Percentiles rank a stretch among this genome's conserved stretches.
Evolutionary conservation across 805 yeast genomes (phyloP).

Genomic region (Saturnispora hagleri): DNA sequence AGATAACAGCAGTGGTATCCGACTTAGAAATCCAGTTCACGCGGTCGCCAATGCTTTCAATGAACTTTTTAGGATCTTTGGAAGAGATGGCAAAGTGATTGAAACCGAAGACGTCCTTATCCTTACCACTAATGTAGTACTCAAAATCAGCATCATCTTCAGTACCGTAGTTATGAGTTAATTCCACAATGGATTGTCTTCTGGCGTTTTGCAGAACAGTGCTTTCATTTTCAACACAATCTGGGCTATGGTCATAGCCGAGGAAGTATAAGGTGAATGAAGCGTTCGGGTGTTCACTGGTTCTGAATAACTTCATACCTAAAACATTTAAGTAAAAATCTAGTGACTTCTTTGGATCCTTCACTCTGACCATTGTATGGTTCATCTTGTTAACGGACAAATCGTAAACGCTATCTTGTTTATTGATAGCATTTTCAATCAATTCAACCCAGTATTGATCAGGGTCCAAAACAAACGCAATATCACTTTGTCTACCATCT

Average conservation of each 20-base stretch:
- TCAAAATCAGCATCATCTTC: conserved; percentile 65
- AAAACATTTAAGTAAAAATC: conserved; percentile 70
- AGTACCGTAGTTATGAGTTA: conserved; percentile 95
- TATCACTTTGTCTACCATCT: conserved; percentile 88
- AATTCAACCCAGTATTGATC: conserved; percentile 96
- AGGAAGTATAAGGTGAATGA: conserved; percentile 80
- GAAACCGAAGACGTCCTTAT: conserved; percentile 57
- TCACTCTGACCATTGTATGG: conserved; percentile 89
- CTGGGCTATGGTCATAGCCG: conserved; percentile 50
- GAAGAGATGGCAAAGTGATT: conserved; percentile 78
- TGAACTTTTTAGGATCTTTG: conserved; percentile 49
- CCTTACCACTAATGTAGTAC: conserved; percentile 72
- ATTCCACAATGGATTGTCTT: conserved; percentile 69
- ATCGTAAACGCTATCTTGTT: conserved; percentile 33
- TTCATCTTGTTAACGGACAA: conserved; percentile 47
- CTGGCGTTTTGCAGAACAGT: conserved; percentile 26
- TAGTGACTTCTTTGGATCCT: conserved; percentile 69
- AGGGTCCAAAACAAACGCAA: conserved; percentile 93
- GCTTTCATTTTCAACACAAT: conserved; percentile 35
- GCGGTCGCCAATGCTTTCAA: conserved; percentile 40
- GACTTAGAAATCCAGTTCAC: conserved; percentile 50
- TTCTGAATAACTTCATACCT: conserved; percentile 68
- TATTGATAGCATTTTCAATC: conserved; percentile 45
- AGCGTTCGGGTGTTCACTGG: conserved; percentile 52
- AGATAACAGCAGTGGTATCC: conserved; percentile 58